Conservation (phyloP, 331 rosid species). For the Malus hybrid region DNA sequence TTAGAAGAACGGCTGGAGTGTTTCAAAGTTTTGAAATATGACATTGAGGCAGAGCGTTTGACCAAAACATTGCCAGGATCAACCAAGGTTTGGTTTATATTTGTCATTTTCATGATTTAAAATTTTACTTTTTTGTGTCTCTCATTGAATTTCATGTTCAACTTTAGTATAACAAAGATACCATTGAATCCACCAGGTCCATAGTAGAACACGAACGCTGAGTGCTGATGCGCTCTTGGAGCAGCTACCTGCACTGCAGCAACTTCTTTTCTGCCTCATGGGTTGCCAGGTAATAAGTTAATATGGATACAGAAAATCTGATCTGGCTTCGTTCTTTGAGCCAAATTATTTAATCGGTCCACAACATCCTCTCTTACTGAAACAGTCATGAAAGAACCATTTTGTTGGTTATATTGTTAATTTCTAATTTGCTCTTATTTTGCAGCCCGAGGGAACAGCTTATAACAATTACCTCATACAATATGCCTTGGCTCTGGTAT, state of each 20-base stretch:
- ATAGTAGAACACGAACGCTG: constrained; percentile 44
- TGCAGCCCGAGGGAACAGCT: constrained; percentile 81
- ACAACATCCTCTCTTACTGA: not conserved
- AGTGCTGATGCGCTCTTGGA: constrained; percentile 47
- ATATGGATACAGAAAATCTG: not conserved
- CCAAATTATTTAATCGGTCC: not conserved
- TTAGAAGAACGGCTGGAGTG: constrained; percentile 78
- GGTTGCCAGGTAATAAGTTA: constrained; percentile 49
- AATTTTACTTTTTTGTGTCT: not conserved
- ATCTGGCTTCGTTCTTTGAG: not conserved
- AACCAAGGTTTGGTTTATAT: constrained; percentile 29
- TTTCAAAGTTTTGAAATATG: constrained; percentile 51
- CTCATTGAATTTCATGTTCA: not conserved
- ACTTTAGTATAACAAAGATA: constrained; percentile 17
- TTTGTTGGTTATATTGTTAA: not conserved
- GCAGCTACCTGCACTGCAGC: constrained; percentile 69
- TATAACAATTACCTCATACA: constrained; percentile 63
- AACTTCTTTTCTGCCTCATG: constrained; percentile 58
- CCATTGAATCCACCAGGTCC: constrained; percentile 36
- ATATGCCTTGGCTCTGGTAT: constrained; percentile 82
- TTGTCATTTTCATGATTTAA: constrained; percentile 4
- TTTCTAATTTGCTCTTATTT: constrained; percentile 21
- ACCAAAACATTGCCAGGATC: constrained; percentile 35
- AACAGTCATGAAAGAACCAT: not conserved
- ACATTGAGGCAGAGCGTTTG: constrained; percentile 59